A percentile compares a stretch with the other conserved stretches of the same genome.
Conservation (phyloP, 1,284 basidiomycete species). For the Cutaneotrichosporon sp. region DNA sequence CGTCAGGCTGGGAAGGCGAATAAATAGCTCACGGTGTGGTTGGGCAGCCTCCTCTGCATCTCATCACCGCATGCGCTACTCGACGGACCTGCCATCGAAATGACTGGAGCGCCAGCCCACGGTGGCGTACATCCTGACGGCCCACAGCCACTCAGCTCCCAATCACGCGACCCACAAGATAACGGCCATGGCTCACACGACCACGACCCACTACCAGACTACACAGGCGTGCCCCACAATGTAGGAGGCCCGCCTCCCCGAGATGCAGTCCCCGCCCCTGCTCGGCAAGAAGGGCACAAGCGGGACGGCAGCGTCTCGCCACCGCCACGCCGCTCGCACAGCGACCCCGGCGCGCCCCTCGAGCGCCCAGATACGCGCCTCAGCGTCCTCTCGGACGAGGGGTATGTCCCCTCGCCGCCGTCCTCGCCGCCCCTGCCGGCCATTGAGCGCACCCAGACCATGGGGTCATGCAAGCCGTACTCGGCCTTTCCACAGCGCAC, state of each 20-base stretch:
- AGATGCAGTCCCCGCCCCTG: neutral
- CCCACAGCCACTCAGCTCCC: too few species aligned
- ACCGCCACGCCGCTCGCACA: neutral
- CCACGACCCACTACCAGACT: neutral
- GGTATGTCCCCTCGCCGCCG: neutral
- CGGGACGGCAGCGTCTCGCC: too few species aligned
- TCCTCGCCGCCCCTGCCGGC: neutral
- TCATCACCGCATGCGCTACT: neutral
- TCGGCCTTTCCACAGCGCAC: slow-evolving; percentile 37
- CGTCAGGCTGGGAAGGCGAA: neutral
- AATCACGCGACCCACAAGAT: too few species aligned
- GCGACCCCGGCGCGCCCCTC: neutral
- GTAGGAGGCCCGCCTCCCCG: too few species aligned
- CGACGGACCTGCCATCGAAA: neutral
- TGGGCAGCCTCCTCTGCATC: neutral
- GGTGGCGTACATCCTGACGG: neutral
- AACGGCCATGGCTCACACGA: neutral
- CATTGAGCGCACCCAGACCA: slow-evolving; percentile 16
- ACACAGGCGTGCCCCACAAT: neutral
- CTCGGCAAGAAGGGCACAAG: neutral
- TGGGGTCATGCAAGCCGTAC: slow-evolving; percentile 31
- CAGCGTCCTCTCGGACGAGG: slow-evolving; percentile 4
- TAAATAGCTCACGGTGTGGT: neutral
- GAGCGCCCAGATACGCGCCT: neutral
- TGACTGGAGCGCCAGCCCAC: neutral